Evolutionary conservation across 148 eudicot species (phyloP).

Genomic region (Gaultheria prostrata): DNA sequence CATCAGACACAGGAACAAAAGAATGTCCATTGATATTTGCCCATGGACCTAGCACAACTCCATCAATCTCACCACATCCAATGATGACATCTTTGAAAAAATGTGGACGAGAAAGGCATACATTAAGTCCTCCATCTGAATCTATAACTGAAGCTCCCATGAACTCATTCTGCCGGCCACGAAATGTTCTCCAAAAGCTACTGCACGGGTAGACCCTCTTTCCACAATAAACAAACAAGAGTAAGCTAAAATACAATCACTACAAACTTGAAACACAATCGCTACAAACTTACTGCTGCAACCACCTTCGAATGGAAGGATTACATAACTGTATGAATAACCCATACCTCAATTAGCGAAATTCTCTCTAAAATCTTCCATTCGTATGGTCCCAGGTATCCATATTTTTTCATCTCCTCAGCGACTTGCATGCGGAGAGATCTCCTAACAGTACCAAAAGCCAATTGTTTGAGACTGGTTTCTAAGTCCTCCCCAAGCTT

Average conservation of each 20-base stretch:
- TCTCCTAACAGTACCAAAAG: slow-evolving; percentile 83
- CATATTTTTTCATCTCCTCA: slow-evolving; percentile 65
- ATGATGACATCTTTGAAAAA: slow-evolving; percentile 39
- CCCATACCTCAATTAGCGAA: slow-evolving; percentile 78
- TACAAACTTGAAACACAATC: not conserved
- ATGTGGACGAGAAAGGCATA: slow-evolving; percentile 42
- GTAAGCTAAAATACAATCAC: slow-evolving; percentile 29
- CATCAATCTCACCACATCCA: slow-evolving; percentile 82
- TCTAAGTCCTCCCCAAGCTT: slow-evolving; percentile 97
- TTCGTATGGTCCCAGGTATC: slow-evolving; percentile 74
- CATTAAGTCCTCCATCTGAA: slow-evolving; percentile 33
- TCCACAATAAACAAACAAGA: slow-evolving; percentile 24
- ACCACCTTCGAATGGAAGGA: slow-evolving; percentile 15
- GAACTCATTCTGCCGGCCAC: slow-evolving; percentile 36
- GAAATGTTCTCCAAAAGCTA: slow-evolving; percentile 67
- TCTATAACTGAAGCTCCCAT: slow-evolving; percentile 33
- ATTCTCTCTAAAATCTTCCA: slow-evolving; percentile 65
- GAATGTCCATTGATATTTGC: slow-evolving; percentile 37
- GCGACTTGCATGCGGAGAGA: slow-evolving; percentile 69
- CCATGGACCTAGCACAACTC: slow-evolving; percentile 94
- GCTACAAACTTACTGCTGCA: slow-evolving; percentile 2
- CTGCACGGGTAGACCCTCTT: slow-evolving; percentile 91
- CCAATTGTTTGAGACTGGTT: slow-evolving; percentile 71
- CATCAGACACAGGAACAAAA: slow-evolving; percentile 45
- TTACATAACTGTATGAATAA: slow-evolving; percentile 7